These are phyloP conservation scores for Scleroderma citrinum DNA, from an alignment of 768 basidiomycete genomes.

Conservation along the genomic window DNA sequence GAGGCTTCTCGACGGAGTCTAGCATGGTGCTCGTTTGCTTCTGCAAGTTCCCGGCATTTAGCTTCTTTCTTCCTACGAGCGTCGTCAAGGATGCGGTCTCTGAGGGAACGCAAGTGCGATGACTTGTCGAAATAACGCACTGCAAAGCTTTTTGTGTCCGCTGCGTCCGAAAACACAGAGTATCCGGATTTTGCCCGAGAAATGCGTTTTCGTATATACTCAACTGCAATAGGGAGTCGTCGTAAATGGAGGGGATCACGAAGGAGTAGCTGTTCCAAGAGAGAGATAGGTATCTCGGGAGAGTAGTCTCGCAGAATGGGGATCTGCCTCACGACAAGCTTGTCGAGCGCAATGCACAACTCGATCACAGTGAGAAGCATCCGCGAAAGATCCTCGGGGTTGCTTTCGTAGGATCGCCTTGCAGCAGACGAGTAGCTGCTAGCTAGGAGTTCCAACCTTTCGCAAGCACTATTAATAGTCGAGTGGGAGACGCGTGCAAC, in stretches of 20 bases:
- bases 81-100: conserved; percentile 21
- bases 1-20: neutral
- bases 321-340: conserved; percentile 21
- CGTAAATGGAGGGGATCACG: conserved; percentile 22
- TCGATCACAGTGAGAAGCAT: conserved; percentile 33
- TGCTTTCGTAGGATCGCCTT: conserved; percentile 21
- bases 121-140: conserved; percentile 28
- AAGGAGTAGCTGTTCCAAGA: conserved; percentile 39
- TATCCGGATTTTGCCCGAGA: conserved; percentile 3
- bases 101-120: conserved; percentile 13
- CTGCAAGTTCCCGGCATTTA: conserved; percentile 24
- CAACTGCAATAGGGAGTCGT: conserved; percentile 22
- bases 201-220: conserved; percentile 29
- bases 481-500: conserved; percentile 11
- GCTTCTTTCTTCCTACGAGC: conserved; percentile 14
- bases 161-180: conserved; percentile 31
- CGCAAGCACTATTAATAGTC: conserved; percentile 18
- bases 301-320: conserved; percentile 40
- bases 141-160: conserved; percentile 22
- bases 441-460: conserved; percentile 23
- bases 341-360: conserved; percentile 42
- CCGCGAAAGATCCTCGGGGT: conserved; percentile 34
- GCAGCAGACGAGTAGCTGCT: conserved; percentile 23
- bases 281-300: conserved; percentile 35
- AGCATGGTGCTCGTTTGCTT: conserved; percentile 8